Evolutionary conservation across 164 flowering plant species (phyloP).

Genomic region (Houttuynia cordata): DNA sequence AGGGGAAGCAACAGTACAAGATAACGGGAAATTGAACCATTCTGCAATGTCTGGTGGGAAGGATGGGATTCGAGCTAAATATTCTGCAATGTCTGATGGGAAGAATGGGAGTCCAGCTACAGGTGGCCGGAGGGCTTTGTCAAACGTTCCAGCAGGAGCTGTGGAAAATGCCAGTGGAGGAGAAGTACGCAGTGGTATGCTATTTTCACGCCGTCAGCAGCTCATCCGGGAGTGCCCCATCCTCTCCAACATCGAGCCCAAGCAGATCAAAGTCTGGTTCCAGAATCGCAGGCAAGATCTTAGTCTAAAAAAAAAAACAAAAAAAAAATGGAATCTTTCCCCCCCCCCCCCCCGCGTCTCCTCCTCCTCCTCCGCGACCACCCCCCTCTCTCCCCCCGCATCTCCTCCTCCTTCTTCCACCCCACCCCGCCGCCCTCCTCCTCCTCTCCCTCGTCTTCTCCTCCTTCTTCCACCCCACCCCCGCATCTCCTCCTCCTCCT

Average conservation of each 20-base stretch:
- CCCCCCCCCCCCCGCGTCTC: too few relatives aligned
- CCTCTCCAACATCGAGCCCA: slow-evolving; percentile 62
- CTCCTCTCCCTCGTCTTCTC: too few relatives aligned
- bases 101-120: background rate
- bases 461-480: too few relatives aligned
- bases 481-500: too few relatives aligned
- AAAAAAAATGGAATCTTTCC: background rate
- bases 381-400: too few relatives aligned
- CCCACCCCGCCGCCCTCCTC: too few relatives aligned
- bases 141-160: background rate
- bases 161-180: background rate
- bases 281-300: slow-evolving; percentile 55
- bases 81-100: too few relatives aligned
- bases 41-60: background rate
- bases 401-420: too few relatives aligned
- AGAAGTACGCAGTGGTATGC: background rate
- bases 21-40: background rate
- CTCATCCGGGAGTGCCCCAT: slow-evolving; percentile 64
- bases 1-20: background rate
- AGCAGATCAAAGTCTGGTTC: slow-evolving; percentile 85
- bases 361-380: too few relatives aligned
- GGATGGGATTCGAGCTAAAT: too few relatives aligned
- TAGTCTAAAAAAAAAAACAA: background rate
- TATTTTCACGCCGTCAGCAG: slow-evolving; percentile 30
- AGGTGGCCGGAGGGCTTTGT: background rate